Percentiles rank a stretch among this genome's conserved stretches.
Evolutionary conservation across 2,329 filamentous ascomycete species (phyloP).

Genomic region (Pseudocercospora fijiensis): DNA sequence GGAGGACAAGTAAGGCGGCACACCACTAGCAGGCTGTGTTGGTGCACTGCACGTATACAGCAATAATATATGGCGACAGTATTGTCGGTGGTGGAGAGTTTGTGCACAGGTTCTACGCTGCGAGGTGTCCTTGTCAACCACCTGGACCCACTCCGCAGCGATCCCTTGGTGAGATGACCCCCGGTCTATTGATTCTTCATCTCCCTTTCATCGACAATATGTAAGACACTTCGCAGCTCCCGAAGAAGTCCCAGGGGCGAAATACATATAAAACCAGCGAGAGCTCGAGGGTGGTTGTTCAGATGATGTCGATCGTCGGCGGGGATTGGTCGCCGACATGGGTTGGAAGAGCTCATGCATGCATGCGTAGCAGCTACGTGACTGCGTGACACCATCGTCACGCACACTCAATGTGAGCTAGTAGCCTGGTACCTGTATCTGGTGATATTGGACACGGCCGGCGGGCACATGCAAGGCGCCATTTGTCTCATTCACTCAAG

Average conservation of each 20-base stretch:
- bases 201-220: not conserved
- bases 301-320: not conserved
- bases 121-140: not conserved
- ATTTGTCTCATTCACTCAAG: not conserved
- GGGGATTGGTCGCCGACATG: not conserved
- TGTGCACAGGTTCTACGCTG: not conserved
- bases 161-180: not conserved
- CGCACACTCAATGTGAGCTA: no score
- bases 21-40: not conserved
- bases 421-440: no score
- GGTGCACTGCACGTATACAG: not conserved
- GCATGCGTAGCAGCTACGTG: not conserved
- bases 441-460: not conserved
- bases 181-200: not conserved
- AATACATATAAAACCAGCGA: not conserved
- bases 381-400: no score
- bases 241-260: not conserved
- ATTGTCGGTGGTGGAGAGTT: not conserved
- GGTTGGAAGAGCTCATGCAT: not conserved
- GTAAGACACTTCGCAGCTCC: not conserved
- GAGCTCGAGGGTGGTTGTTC: conserved; percentile 6
- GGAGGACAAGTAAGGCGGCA: not conserved
- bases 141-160: not conserved
- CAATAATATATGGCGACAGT: not conserved
- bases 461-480: not conserved